Conservation (phyloP, 257 asterid species). For the Capsicum chinense region DNA sequence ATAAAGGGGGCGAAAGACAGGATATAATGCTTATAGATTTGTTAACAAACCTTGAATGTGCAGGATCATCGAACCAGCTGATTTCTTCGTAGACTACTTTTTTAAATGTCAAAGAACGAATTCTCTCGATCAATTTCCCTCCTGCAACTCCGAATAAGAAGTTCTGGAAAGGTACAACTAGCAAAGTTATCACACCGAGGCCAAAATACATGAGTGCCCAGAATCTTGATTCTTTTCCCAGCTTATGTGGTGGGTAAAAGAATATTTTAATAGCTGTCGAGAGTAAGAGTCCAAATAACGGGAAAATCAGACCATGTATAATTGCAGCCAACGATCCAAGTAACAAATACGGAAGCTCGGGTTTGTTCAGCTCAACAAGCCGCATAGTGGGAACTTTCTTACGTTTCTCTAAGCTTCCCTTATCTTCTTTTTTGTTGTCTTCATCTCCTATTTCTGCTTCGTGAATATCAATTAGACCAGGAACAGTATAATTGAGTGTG, state of each 20-base stretch:
- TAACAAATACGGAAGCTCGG: slow-evolving; percentile 58
- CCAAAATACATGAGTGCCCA: slow-evolving; percentile 64
- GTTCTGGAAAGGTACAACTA: slow-evolving; percentile 62
- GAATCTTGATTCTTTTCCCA: slow-evolving; percentile 53
- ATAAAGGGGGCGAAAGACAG: background rate
- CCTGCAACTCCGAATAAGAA: slow-evolving; percentile 82
- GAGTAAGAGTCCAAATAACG: slow-evolving; percentile 70
- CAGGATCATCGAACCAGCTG: slow-evolving; percentile 89
- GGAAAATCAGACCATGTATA: slow-evolving; percentile 62
- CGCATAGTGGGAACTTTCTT: slow-evolving; percentile 54
- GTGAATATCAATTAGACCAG: slow-evolving; percentile 40
- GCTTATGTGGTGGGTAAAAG: slow-evolving; percentile 61
- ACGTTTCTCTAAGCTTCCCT: slow-evolving; percentile 31
- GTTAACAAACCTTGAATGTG: slow-evolving; percentile 72
- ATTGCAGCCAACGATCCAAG: slow-evolving; percentile 68
- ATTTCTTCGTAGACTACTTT: slow-evolving; percentile 85
- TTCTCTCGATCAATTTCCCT: slow-evolving; percentile 66
- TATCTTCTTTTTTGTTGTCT: slow-evolving; percentile 33
- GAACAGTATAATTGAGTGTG: slow-evolving; percentile 43
- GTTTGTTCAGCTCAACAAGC: slow-evolving; percentile 64
- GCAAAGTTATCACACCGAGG: slow-evolving; percentile 46
- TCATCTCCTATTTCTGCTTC: slow-evolving; percentile 41
- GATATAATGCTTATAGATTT: background rate
- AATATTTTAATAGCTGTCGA: slow-evolving; percentile 64
- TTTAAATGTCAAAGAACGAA: slow-evolving; percentile 68